phyloP scores from a whole-genome alignment of 2,329 filamentous ascomycete genomes.

The Emmonsiellopsis sp. region DNA sequence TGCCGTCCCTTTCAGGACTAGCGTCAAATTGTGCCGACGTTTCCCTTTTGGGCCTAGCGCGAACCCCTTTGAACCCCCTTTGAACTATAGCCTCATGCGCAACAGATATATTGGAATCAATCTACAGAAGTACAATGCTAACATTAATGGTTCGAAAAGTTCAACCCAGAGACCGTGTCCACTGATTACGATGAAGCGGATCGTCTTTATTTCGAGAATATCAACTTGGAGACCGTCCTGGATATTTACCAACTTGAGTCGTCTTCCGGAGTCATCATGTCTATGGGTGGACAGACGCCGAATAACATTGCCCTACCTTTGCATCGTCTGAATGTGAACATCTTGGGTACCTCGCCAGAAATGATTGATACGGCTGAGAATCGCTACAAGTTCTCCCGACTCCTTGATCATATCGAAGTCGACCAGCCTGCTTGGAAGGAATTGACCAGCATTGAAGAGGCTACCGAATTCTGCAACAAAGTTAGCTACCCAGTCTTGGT shows the following conservation, averaged over 20 bases:
- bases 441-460: slow-evolving; percentile 87
- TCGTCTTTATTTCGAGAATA: slow-evolving; percentile 91
- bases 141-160: slow-evolving; percentile 23
- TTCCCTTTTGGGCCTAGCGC: no score
- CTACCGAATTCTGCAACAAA: slow-evolving; percentile 72
- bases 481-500: slow-evolving; percentile 92
- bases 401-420: slow-evolving; percentile 88
- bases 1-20: no score
- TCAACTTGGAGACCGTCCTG: slow-evolving; percentile 78
- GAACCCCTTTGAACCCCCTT: no score
- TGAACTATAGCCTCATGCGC: no score
- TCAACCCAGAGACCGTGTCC: slow-evolving; percentile 79
- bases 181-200: slow-evolving; percentile 96
- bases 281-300: slow-evolving; percentile 94
- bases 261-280: slow-evolving; percentile 76
- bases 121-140: slow-evolving; percentile 3
- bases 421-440: slow-evolving; percentile 99
- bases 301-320: slow-evolving; percentile 95
- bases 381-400: slow-evolving; percentile 95
- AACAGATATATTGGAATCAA: no score
- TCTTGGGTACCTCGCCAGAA: slow-evolving; percentile 90
- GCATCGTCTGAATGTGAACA: slow-evolving; percentile 79
- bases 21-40: no score
- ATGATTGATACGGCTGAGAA: slow-evolving; percentile 99
- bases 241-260: slow-evolving; percentile 88